Percentiles rank a stretch among this genome's conserved stretches.
phyloP scores from a whole-genome alignment of 805 yeast species.

The Saccharomyces paradoxus region DNA sequence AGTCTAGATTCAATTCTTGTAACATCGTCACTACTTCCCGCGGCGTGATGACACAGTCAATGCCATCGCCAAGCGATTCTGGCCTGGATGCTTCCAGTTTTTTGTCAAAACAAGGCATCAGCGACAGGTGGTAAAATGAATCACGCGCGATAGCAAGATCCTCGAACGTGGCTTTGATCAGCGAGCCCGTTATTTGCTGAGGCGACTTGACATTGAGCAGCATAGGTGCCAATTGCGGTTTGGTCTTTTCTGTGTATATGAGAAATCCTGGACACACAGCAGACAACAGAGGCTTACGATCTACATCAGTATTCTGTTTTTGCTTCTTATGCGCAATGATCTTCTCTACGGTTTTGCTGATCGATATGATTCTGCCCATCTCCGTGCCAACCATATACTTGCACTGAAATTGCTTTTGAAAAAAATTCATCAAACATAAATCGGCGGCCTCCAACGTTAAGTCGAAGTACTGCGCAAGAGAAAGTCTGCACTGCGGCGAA shows the following conservation, averaged over 20 bases:
- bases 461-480: constrained; percentile 61
- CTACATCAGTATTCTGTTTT: constrained; percentile 1
- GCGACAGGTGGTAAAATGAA: constrained; percentile 65
- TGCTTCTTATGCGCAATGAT: constrained; percentile 14
- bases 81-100: constrained; percentile 89
- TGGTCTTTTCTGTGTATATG: constrained; percentile 90
- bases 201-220: constrained; percentile 77
- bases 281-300: constrained; percentile 47
- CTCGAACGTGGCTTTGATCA: constrained; percentile 49
- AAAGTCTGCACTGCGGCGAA: constrained; percentile 79
- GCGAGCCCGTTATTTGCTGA: constrained; percentile 82
- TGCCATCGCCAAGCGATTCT: constrained; percentile 40
- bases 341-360: constrained; percentile 42
- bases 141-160: constrained; percentile 24
- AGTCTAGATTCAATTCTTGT: constrained; percentile 41
- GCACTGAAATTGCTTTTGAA: constrained; percentile 53
- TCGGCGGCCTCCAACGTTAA: constrained; percentile 52
- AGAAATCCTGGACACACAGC: constrained; percentile 96
- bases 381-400: constrained; percentile 75
- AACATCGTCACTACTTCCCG: constrained; percentile 72
- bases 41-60: constrained; percentile 92
- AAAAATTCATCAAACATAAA: constrained; percentile 47
- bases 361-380: constrained; percentile 63
- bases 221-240: constrained; percentile 68
- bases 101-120: constrained; percentile 97